Conservation (phyloP, 1,284 basidiomycete species). For the Cutaneotrichosporon cutaneum region DNA sequence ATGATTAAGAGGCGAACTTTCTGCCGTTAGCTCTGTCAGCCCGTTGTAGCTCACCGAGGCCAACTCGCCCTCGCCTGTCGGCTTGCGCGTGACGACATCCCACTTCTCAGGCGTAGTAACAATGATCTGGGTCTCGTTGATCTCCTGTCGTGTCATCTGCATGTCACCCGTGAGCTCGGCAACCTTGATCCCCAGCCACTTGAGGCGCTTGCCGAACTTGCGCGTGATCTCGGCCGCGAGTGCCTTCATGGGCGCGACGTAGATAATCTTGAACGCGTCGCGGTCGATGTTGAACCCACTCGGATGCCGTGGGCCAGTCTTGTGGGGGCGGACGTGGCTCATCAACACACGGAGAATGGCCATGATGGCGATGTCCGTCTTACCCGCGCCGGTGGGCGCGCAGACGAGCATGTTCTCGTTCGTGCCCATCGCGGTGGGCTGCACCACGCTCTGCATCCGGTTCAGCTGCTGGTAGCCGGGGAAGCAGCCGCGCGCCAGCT, state of each 20-base stretch:
- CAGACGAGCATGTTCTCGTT: constrained; percentile 98
- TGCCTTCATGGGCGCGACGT: constrained; percentile 99
- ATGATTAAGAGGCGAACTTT: constrained; percentile 94
- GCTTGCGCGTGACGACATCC: constrained; percentile 98
- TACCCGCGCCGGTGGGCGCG: constrained; percentile 97
- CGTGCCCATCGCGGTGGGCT: constrained; percentile 85
- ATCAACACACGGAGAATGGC: constrained; percentile 83
- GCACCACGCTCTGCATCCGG: constrained; percentile 93
- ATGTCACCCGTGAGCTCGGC: constrained; percentile 97
- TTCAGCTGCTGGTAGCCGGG: constrained; percentile 87
- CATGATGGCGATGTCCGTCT: constrained; percentile 98
- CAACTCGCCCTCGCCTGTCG: constrained; percentile 92
- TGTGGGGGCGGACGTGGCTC: constrained; percentile 58
- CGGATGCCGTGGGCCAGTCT: constrained; percentile 48
- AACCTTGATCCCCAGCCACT: constrained; percentile 84
- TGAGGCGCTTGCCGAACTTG: constrained; percentile 86
- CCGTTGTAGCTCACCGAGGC: constrained; percentile 65
- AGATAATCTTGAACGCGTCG: constrained; percentile 91
- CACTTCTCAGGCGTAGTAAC: constrained; percentile 99
- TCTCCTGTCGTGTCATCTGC: constrained; percentile 93
- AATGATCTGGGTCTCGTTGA: constrained; percentile 94
- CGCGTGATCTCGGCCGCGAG: constrained; percentile 92
- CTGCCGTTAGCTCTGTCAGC: constrained; percentile 54
- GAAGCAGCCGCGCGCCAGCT: constrained; percentile 81
- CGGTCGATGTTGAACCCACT: constrained; percentile 61